A percentile compares a stretch with the other conserved stretches of the same genome.
Evolutionary conservation across 129 eudicot species (phyloP).

Genomic region (Calendula officinalis): DNA sequence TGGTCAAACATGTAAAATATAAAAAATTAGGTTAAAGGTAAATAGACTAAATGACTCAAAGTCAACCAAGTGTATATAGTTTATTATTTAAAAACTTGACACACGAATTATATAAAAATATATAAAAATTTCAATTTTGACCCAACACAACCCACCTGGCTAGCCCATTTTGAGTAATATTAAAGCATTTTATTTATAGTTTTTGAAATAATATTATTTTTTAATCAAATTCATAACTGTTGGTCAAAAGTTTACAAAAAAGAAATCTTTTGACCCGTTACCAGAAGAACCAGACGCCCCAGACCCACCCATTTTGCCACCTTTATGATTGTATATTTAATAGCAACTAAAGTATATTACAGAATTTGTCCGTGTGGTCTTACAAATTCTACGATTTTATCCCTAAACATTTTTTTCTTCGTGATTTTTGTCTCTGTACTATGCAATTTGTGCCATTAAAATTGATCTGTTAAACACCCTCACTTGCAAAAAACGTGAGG

Average conservation of each 20-base stretch:
- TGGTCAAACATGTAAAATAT: not conserved
- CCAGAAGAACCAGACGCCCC: not conserved
- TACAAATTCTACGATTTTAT: too few species aligned
- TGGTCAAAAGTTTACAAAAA: not conserved
- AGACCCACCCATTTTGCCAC: slow-evolving; percentile 1
- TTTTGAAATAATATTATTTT: too few species aligned
- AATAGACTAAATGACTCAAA: too few species aligned
- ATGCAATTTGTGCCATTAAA: too few species aligned
- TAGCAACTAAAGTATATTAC: not conserved
- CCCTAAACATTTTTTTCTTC: not conserved
- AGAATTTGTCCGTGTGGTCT: not conserved
- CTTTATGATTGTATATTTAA: not conserved
- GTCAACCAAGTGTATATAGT: too few species aligned
- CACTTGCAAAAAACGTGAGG: not conserved
- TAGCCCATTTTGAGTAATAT: too few species aligned
- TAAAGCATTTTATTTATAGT: too few species aligned
- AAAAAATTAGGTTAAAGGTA: not conserved
- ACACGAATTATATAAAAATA: too few species aligned
- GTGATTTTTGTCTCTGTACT: too few species aligned
- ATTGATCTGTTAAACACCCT: not conserved
- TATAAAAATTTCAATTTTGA: too few species aligned
- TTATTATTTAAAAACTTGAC: too few species aligned
- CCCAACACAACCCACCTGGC: too few species aligned
- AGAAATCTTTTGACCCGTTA: not conserved
- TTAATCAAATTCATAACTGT: not conserved